Base-by-base conservation (phyloP, 352 stramenopile species). In the Pythium volutum region DNA sequence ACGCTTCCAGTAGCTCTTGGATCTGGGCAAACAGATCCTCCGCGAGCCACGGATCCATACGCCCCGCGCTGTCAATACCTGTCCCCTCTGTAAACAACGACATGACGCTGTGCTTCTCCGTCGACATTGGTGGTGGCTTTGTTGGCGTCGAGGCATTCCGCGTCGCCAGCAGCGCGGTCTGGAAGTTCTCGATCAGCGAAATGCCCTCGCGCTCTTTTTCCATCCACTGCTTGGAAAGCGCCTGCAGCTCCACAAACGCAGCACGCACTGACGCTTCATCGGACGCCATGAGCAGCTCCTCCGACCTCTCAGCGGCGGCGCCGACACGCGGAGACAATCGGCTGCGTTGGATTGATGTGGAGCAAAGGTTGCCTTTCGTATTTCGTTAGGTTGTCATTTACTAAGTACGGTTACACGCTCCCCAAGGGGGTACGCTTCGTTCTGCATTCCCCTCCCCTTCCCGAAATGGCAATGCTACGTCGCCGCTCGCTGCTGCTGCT, bases 11-110 rank as follows among this genome's bases (percentile, higher is more conserved):
- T 9, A 90, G 60, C 41, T 72, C 74, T 22, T 83, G 74, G 25
- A 91, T 67, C 53, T 91, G 76, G 39, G 74, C 68, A 46, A 78
- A 90, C 26, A 90, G 69, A 26, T 90, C 82, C 59, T 92, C 84
- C 1, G 67, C 69, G 11, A 89, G 64, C 69, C 81, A 85, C 51
- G 81, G 81, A 52, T 93, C 82, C 71, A 89, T 86, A 33, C 41
- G 15, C 14, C 42, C 31, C 11, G n/a, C 71, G 67, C 20, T 52
- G 16, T 47, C 53, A 73, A 75, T 25, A 55, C 49, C 61, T 26
- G 66, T 66, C 4, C 80, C 58, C 12, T 70, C 76, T 42, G 46
- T 47, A 38, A 87, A 49, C 41, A 41, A 23, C 2, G 16, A 16
- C 47, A 73, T 64, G n/a, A 53, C 31, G 16, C 31, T 26, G 2